These are phyloP conservation scores for Gymnopilus dilepis DNA, from an alignment of 768 basidiomycete species.

Conservation along the genomic window DNA sequence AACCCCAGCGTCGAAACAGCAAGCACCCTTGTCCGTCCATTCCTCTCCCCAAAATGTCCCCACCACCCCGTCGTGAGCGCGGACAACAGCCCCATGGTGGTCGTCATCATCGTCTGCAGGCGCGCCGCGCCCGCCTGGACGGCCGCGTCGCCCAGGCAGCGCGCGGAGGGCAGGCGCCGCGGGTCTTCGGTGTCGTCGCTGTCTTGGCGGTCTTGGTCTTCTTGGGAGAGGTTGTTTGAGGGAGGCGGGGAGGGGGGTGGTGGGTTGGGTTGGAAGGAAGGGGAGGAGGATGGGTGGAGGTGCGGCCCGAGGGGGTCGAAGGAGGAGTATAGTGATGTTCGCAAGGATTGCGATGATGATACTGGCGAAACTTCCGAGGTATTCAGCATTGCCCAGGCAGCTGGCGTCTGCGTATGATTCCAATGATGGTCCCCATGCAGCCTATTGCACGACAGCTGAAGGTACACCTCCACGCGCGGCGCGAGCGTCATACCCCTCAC, in stretches of 20 bases:
- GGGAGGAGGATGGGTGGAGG: slow-evolving; percentile 24
- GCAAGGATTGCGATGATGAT: neutral
- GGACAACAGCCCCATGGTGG: slow-evolving; percentile 78
- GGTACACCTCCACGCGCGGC: slow-evolving; percentile 80
- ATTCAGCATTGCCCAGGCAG: neutral
- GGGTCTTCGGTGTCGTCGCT: slow-evolving; percentile 41
- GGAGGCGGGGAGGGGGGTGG: neutral
- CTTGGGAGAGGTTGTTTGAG: neutral
- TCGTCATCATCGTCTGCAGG: slow-evolving; percentile 77
- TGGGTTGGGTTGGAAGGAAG: slow-evolving; percentile 5
- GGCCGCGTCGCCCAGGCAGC: slow-evolving; percentile 50
- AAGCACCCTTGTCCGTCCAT: slow-evolving; percentile 81
- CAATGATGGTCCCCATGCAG: slow-evolving; percentile 50
- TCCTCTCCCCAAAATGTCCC: slow-evolving; percentile 81
- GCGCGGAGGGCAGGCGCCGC: slow-evolving; percentile 40
- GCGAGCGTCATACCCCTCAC: slow-evolving; percentile 87
- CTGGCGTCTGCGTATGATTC: slow-evolving; percentile 39
- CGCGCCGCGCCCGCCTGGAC: slow-evolving; percentile 76
- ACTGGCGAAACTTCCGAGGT: neutral
- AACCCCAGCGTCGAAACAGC: slow-evolving; percentile 71
- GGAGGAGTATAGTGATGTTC: slow-evolving; percentile 28
- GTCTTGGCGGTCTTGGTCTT: slow-evolving; percentile 23
- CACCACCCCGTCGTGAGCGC: slow-evolving; percentile 90
- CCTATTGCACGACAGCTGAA: slow-evolving; percentile 73
- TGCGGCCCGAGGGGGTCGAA: slow-evolving; percentile 40